Conservation (phyloP, 768 basidiomycete genomes). For the Amanita subjunquillea region DNA sequence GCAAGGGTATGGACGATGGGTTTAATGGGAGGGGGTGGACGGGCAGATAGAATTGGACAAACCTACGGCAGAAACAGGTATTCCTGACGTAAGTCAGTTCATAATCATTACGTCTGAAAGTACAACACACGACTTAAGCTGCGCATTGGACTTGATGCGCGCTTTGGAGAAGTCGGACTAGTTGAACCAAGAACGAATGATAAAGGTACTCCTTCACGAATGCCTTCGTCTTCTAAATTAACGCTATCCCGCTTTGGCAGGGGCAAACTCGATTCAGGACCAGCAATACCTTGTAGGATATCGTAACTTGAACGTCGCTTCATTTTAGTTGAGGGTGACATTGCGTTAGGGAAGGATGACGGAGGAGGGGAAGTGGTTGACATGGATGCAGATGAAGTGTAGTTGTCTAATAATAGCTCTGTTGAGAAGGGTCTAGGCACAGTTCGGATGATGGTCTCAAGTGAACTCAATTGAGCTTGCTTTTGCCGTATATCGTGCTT, state of each 20-base stretch:
- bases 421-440: conserved; percentile 54
- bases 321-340: conserved; percentile 33
- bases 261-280: conserved; percentile 67
- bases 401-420: conserved; percentile 16
- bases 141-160: conserved; percentile 62
- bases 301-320: conserved; percentile 66
- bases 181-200: conserved; percentile 33
- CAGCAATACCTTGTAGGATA: conserved; percentile 57
- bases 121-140: conserved; percentile 65
- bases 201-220: conserved; percentile 67
- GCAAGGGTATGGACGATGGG: conserved; percentile 11
- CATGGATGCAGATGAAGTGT: conserved; percentile 11
- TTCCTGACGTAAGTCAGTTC: conserved; percentile 34
- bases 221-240: conserved; percentile 38
- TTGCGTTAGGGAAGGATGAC: conserved; percentile 16
- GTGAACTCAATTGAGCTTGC: conserved; percentile 63
- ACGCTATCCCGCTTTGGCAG: conserved; percentile 47
- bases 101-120: conserved; percentile 9
- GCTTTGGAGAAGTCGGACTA: conserved; percentile 31
- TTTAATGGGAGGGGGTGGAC: conserved; percentile 12
- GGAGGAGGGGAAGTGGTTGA: conserved; percentile 23
- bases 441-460: conserved; percentile 60
- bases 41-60: conserved; percentile 21
- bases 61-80: conserved; percentile 74
- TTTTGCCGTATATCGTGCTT: conserved; percentile 80